These are phyloP conservation scores for Stellera chamaejasme DNA, from an alignment of 345 rosid genomes.

Conservation along the genomic window DNA sequence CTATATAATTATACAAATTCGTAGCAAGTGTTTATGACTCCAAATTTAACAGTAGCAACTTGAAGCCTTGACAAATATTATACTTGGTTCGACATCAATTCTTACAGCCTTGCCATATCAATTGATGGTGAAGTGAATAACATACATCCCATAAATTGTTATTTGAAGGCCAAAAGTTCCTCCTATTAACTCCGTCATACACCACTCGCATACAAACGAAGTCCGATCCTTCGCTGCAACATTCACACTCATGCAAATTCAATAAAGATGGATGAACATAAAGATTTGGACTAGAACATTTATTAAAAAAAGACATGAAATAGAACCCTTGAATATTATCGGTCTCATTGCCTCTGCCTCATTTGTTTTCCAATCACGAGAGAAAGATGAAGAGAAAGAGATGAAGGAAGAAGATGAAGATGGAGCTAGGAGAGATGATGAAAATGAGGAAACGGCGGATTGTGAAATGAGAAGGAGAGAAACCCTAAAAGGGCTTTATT, in stretches of 20 bases:
- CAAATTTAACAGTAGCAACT: constrained; percentile 18
- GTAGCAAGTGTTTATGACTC: constrained; percentile 19
- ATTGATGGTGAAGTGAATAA: constrained; percentile 23
- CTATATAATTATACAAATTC: constrained; percentile 24
- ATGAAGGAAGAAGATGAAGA: too few species aligned
- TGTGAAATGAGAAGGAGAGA: too few species aligned
- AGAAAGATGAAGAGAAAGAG: too few species aligned
- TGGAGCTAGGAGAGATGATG: too few species aligned
- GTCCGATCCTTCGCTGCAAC: constrained; percentile 97
- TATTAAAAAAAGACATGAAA: not conserved
- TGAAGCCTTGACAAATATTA: constrained; percentile 26
- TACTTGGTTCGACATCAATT: constrained; percentile 29
- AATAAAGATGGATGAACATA: not conserved
- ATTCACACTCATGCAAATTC: not conserved
- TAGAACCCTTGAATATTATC: constrained; percentile 28
- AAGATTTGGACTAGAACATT: not conserved
- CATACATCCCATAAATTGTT: constrained; percentile 28
- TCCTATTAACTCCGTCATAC: constrained; percentile 30
- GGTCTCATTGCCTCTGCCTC: constrained; percentile 98
- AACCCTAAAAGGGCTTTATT: too few species aligned
- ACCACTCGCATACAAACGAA: constrained; percentile 80
- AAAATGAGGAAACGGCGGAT: too few species aligned
- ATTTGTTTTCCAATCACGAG: constrained; percentile 93
- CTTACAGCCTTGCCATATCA: constrained; percentile 24
- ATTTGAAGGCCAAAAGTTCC: constrained; percentile 16